Conservation (phyloP, 2,329 filamentous ascomycete species). For the Fusarium agapanthi region DNA sequence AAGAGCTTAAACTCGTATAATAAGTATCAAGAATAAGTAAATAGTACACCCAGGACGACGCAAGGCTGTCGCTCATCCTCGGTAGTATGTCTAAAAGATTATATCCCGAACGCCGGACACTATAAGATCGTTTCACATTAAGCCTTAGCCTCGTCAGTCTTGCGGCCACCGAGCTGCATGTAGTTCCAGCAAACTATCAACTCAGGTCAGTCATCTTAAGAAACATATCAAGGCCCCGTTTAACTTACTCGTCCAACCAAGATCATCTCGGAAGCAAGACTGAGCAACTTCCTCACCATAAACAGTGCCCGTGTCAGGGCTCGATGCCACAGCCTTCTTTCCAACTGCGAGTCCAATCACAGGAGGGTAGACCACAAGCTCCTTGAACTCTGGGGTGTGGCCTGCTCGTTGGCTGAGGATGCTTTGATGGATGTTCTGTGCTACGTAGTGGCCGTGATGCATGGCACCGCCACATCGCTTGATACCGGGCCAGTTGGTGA, state of each 20-base stretch:
- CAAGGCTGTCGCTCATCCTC: not conserved
- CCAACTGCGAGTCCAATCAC: slow-evolving; percentile 79
- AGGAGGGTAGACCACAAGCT: slow-evolving; percentile 64
- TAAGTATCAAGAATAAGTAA: not conserved
- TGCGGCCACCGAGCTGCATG: slow-evolving; percentile 55
- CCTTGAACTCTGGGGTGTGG: slow-evolving; percentile 55
- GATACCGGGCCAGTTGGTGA: slow-evolving; percentile 77
- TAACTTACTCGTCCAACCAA: slow-evolving; percentile 69
- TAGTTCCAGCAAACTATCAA: slow-evolving; percentile 64
- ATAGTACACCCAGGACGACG: not conserved
- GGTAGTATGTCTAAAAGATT: not conserved
- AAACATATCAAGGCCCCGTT: too few relatives aligned
- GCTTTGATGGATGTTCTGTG: slow-evolving; percentile 72
- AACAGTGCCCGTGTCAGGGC: slow-evolving; percentile 63
- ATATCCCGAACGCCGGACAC: slow-evolving; percentile 35
- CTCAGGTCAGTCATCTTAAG: slow-evolving; percentile 20
- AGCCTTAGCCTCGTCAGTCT: slow-evolving; percentile 38
- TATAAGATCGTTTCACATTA: slow-evolving; percentile 9
- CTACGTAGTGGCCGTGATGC: slow-evolving; percentile 74
- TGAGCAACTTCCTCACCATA: slow-evolving; percentile 70
- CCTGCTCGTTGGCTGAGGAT: slow-evolving; percentile 57
- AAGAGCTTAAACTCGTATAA: not conserved
- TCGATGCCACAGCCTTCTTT: slow-evolving; percentile 72
- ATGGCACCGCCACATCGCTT: slow-evolving; percentile 82
- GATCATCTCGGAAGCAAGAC: slow-evolving; percentile 72